These are phyloP conservation scores for Mikania micrantha DNA, from an alignment of 129 eudicot species.

Conservation along the genomic window DNA sequence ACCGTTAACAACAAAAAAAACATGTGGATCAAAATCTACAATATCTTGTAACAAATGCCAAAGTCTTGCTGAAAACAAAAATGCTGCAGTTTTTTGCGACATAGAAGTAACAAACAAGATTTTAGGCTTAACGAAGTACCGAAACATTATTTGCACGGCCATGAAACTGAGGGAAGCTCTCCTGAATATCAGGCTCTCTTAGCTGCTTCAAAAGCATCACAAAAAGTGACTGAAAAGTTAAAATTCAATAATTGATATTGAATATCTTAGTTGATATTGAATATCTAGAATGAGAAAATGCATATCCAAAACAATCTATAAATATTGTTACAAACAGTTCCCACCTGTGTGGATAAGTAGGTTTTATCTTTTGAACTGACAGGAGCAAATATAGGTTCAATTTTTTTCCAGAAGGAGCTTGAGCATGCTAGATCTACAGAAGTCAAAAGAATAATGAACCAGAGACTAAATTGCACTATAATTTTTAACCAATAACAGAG, in stretches of 20 bases:
- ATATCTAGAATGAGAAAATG: background rate
- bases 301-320: background rate
- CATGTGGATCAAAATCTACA: background rate
- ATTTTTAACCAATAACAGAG: background rate
- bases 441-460: background rate
- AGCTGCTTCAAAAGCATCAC: conserved; percentile 46
- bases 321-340: conserved; percentile 9
- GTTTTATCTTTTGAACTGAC: conserved; percentile 47
- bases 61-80: conserved; percentile 1
- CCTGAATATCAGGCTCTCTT: conserved; percentile 51
- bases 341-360: conserved; percentile 64
- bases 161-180: conserved; percentile 31
- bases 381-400: conserved; percentile 62
- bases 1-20: background rate
- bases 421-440: conserved; percentile 69
- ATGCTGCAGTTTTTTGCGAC: background rate
- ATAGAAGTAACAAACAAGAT: conserved; percentile 5
- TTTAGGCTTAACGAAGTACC: conserved; percentile 24
- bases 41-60: background rate
- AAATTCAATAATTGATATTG: background rate
- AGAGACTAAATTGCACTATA: background rate
- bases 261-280: background rate
- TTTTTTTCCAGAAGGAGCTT: conserved; percentile 73
- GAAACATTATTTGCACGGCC: conserved; percentile 30
- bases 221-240: conserved; percentile 6